Evolutionary conservation across 257 asterid genomes (phyloP), one percentile per base, ranked within the genome.

Genomic region (Petunia secreta): DNA sequence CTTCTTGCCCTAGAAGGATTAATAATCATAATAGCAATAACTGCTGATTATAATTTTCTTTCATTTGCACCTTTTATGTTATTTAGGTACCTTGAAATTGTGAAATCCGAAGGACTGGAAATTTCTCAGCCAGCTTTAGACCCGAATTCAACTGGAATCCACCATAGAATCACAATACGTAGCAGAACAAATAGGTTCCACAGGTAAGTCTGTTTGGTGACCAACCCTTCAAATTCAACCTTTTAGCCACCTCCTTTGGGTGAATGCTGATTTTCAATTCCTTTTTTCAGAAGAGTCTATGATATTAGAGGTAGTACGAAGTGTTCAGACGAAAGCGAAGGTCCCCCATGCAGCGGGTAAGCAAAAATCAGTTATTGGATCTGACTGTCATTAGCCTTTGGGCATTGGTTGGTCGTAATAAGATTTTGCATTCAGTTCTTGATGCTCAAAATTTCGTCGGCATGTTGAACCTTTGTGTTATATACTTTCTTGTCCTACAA

Each of bases 61-160:
- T 60, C 40, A 36, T 11, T 41, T 25, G 44, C 38, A 58, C 9
- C 37, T 4, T 44, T 39, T 50, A 9, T 44, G 36, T 48, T 63
- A 11, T 78, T 46, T 81, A 94, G 99, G 90, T 96, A 96, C 82
- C 90, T 96, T 77, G 85, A 87, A 80, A 94, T 96, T 44, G 89
- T 96, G 50, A 94, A 88, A 87, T 88, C 97, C 10, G 92, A 84
- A 89, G 98, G 98, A 40, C 89, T 96, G 25, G 98, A 94, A 81
- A 94, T 96, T 85, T 96, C 99, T 69, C 99, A 96, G 91, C 99
- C 99, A 37, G 99, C 99, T 80, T 86, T 96, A 88, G 98, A 94
- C 89, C 99, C 99, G 59, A 91, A 96, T 87, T 96, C 99, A 38
- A 91, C 98, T 52, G 99, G 97, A 67, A 96, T 96, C 87, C 99